phyloP scores from a whole-genome alignment of 257 asterid species.

The Przewalskia tangutica region DNA sequence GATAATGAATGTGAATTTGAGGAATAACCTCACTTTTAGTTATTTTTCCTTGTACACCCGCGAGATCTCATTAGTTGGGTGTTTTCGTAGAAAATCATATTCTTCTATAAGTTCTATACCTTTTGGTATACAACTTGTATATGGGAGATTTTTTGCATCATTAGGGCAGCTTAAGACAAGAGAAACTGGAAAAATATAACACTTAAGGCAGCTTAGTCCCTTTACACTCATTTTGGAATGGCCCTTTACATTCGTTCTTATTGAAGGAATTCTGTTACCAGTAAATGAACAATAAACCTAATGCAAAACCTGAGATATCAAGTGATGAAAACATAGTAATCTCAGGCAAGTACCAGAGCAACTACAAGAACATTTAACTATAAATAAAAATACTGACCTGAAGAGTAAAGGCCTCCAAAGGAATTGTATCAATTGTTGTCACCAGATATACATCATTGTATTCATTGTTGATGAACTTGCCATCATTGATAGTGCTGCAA shows the following conservation, averaged over 20 bases:
- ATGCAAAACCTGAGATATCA: neutral
- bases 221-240: neutral
- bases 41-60: neutral
- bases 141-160: neutral
- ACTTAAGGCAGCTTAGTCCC: neutral
- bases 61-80: neutral
- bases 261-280: neutral
- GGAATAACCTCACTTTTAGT: neutral
- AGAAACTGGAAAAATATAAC: neutral
- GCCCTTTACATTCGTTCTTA: neutral
- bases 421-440: constrained; percentile 78
- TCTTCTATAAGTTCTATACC: neutral
- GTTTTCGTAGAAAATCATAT: neutral
- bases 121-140: neutral
- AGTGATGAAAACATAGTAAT: neutral
- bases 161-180: neutral
- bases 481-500: constrained; percentile 68
- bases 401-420: constrained; percentile 90
- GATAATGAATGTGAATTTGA: neutral
- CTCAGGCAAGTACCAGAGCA: neutral
- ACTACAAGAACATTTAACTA: neutral
- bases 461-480: constrained; percentile 81
- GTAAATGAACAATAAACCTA: neutral
- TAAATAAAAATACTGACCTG: constrained; percentile 48
- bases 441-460: constrained; percentile 88